These are phyloP conservation scores for Aspergillus affinis DNA, from an alignment of 495 filamentous ascomycete genomes.

Conservation along the genomic window DNA sequence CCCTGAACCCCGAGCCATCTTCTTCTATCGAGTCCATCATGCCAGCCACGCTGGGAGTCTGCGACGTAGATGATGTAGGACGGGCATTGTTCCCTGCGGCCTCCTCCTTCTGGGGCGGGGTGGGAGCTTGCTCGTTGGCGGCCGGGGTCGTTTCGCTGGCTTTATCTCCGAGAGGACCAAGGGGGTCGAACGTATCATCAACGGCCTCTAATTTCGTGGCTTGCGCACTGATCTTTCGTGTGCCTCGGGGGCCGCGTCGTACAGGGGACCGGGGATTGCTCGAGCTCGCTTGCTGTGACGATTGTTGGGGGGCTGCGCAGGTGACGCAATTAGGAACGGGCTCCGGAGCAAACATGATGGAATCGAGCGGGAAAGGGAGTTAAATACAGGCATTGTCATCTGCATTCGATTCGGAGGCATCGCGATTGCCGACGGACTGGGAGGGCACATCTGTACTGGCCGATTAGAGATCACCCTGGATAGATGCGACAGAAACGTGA, in stretches of 20 bases:
- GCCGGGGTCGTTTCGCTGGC: constrained; percentile 41
- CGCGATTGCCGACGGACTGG: constrained; percentile 42
- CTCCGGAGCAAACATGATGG: constrained; percentile 18
- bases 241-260: constrained; percentile 55
- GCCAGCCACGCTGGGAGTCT: constrained; percentile 45
- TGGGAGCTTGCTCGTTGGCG: constrained; percentile 68
- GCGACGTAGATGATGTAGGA: constrained; percentile 47
- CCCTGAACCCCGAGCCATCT: constrained; percentile 60
- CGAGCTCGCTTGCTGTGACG: constrained; percentile 33
- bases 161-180: constrained; percentile 76
- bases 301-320: constrained; percentile 35
- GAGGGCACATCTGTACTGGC: constrained; percentile 56
- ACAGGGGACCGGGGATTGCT: constrained; percentile 46
- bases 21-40: constrained; percentile 67
- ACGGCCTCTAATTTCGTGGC: constrained; percentile 83
- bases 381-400: constrained; percentile 29
- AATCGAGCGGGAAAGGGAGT: constrained; percentile 13
- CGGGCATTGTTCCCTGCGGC: constrained; percentile 58
- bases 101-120: constrained; percentile 84
- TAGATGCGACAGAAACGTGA: constrained; percentile 30
- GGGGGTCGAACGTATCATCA: constrained; percentile 87
- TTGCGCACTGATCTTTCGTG: constrained; percentile 76
- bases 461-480: constrained; percentile 25
- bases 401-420: constrained; percentile 23
- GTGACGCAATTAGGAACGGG: constrained; percentile 31